These are phyloP conservation scores for Ulmus americana DNA, from an alignment of 331 rosid genomes.

Conservation along the genomic window DNA sequence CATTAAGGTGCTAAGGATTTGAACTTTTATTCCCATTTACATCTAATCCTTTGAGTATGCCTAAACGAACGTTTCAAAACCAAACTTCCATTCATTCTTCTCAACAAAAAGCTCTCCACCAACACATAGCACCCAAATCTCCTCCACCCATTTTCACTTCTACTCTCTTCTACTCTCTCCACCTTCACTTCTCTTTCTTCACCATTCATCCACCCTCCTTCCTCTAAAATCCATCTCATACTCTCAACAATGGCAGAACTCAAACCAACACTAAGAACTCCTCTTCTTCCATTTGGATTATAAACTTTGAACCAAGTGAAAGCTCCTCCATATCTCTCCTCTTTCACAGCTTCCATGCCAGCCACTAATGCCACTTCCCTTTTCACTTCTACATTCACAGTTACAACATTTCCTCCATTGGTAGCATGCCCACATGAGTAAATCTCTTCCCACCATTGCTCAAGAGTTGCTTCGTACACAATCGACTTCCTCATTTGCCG, in stretches of 20 bases:
- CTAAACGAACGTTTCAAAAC: constrained; percentile 53
- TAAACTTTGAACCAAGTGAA: constrained; percentile 57
- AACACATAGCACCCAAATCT: constrained; percentile 62
- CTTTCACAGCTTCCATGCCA: constrained; percentile 47
- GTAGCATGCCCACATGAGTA: constrained; percentile 40
- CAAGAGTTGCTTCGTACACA: constrained; percentile 49
- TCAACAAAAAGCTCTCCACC: constrained; percentile 63
- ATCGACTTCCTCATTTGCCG: constrained; percentile 55
- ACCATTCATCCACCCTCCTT: constrained; percentile 65
- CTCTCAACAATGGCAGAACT: constrained; percentile 54
- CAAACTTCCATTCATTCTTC: constrained; percentile 60
- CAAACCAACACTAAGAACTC: constrained; percentile 47
- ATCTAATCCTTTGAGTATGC: constrained; percentile 45
- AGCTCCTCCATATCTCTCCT: constrained; percentile 32
- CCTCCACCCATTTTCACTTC: constrained; percentile 38
- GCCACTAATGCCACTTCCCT: constrained; percentile 51
- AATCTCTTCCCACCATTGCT: constrained; percentile 80
- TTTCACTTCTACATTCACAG: constrained; percentile 40
- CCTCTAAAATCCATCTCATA: constrained; percentile 73
- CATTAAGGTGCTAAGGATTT: too few relatives aligned
- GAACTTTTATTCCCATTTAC: constrained; percentile 54
- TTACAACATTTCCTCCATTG: constrained; percentile 28
- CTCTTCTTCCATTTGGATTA: constrained; percentile 28
- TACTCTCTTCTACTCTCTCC: constrained; percentile 45
- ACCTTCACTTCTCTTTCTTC: constrained; percentile 46